Evolutionary conservation across 352 stramenopile genomes (phyloP).

Genomic region (Globisporangium splendens): DNA sequence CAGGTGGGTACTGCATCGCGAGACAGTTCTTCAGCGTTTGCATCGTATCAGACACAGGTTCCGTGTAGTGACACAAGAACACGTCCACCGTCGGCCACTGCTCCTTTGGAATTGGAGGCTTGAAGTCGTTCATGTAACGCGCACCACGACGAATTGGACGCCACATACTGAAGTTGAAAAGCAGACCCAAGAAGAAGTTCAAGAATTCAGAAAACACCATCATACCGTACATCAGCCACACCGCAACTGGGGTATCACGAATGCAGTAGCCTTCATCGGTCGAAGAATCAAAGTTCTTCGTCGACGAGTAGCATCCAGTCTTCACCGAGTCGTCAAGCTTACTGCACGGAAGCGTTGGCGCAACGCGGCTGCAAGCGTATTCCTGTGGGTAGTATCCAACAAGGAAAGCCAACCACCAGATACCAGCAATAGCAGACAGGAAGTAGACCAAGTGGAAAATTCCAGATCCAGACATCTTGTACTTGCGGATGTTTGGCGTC

Average conservation of each 20-base stretch:
- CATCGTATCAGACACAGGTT: slow-evolving; percentile 83
- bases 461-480: slow-evolving; percentile 84
- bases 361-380: slow-evolving; percentile 67
- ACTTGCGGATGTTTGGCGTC: slow-evolving; percentile 90
- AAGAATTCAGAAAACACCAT: slow-evolving; percentile 87
- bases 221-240: slow-evolving; percentile 84
- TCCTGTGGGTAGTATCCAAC: slow-evolving; percentile 82
- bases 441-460: slow-evolving; percentile 90
- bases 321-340: slow-evolving; percentile 48
- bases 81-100: slow-evolving; percentile 88
- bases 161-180: slow-evolving; percentile 92
- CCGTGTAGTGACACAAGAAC: slow-evolving; percentile 89
- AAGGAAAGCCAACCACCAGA: slow-evolving; percentile 81
- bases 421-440: slow-evolving; percentile 46
- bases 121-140: slow-evolving; percentile 89
- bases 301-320: slow-evolving; percentile 56
- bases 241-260: slow-evolving; percentile 46
- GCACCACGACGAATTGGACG: slow-evolving; percentile 83
- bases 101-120: slow-evolving; percentile 84
- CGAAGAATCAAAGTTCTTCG: slow-evolving; percentile 59
- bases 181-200: slow-evolving; percentile 83
- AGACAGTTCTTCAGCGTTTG: slow-evolving; percentile 86
- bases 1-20: slow-evolving; percentile 83
- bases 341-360: slow-evolving; percentile 68
- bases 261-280: slow-evolving; percentile 82